A percentile compares a stretch with the other conserved stretches of the same genome.
These are phyloP conservation scores for Sporothrix globosa DNA, from an alignment of 2,329 filamentous ascomycete genomes.

Conservation along the genomic window DNA sequence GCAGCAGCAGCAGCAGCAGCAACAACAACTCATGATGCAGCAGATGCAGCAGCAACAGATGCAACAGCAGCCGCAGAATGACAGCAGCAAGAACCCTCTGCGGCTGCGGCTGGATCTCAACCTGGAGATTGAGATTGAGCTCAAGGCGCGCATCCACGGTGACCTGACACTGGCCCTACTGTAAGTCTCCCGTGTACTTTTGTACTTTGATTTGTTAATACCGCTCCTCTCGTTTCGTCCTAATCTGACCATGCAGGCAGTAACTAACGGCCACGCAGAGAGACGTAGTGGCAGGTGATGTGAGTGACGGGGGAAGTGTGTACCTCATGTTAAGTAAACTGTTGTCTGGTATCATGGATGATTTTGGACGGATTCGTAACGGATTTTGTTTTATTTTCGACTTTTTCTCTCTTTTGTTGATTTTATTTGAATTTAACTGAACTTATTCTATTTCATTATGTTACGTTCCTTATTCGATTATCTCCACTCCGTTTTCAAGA, in stretches of 20 bases:
- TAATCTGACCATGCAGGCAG: conserved; percentile 21
- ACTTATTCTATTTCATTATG: background rate
- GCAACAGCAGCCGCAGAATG: conserved; percentile 40
- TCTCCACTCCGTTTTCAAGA: too few relatives aligned
- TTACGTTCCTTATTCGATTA: background rate
- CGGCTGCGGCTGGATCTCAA: conserved; percentile 74
- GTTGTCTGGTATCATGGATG: background rate
- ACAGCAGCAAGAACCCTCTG: conserved; percentile 61
- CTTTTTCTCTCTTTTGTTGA: background rate
- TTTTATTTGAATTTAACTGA: background rate
- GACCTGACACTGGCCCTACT: conserved; percentile 73
- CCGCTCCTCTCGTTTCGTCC: background rate
- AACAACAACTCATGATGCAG: conserved; percentile 37
- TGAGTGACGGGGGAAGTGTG: too few relatives aligned
- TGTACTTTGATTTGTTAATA: background rate
- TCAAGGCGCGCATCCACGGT: conserved; percentile 78
- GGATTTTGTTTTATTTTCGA: background rate
- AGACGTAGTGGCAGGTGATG: conserved; percentile 7
- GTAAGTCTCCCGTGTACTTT: conserved; percentile 52
- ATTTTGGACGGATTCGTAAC: background rate
- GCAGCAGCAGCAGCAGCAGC: conserved; percentile 36
- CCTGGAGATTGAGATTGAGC: conserved; percentile 76
- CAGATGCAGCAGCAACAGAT: conserved; percentile 35
- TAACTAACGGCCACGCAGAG: conserved; percentile 23
- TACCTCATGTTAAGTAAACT: background rate